Evolutionary conservation across 2,329 filamentous ascomycete species (phyloP), one percentile per base, ranked within the genome.

Genomic region (Diaporthe australafricana): DNA sequence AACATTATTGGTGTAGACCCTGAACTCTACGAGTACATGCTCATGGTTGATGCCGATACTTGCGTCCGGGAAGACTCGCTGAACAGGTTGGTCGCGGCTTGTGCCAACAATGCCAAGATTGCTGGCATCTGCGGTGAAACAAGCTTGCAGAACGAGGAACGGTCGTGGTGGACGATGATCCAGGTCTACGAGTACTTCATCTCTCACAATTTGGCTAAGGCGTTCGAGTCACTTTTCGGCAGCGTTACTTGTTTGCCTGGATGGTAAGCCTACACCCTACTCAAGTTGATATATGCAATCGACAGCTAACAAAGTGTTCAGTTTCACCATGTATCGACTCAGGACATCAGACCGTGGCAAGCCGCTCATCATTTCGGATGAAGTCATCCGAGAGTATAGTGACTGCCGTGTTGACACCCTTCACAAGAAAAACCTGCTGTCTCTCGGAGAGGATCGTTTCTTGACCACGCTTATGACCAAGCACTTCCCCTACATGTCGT

Each of bases 111-210:
- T 81, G 92, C 94, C 40, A 98, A 97, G 85, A 98, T 99, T 84
- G 95, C 94, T 30, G 96, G 96, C 84, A 98, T 98, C 74, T 99
- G 96, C 81, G 96, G 96, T 80, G 96, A 99, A 82, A 99, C 96
- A 1, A 96, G 92, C 82, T 87, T 99, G 78, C 94, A 98, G 81
- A 99, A 99, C 78, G 96, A 98, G 81, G 94, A 98, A 78, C 89
- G 92, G 76, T 95, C 92, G 78, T 98, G 95, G 95, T 98, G 94
- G 94, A 99, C 96, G 16, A 99, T 99, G 96, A 99, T 99, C 79
- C 96, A 99, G 82, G 96, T 99, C 75, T 99, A 99, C 84, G 96
- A 99, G 82, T 99, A 99, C 87, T 99, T 95, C 82, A 99, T 99
- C 80, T 98, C 96, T 38, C 96, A 99, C 87, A 93, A 99, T 83